phyloP scores from a whole-genome alignment of 179 eudicot genomes.

The Silene noctiflora region DNA sequence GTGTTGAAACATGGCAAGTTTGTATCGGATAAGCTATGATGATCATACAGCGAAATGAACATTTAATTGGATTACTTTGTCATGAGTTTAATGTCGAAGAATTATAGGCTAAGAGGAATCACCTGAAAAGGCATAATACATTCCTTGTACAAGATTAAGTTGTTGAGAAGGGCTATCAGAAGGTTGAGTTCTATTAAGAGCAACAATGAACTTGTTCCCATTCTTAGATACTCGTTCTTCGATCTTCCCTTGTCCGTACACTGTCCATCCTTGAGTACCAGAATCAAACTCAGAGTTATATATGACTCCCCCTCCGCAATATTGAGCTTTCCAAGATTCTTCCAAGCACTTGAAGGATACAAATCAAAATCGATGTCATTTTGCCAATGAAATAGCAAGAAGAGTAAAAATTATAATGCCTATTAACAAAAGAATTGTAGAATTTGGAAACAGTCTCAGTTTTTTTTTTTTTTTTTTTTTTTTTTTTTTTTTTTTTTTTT shows the following conservation, averaged over 20 bases:
- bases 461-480: neutral
- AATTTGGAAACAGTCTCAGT: neutral
- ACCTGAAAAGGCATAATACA: conserved; percentile 52
- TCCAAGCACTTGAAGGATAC: conserved; percentile 41
- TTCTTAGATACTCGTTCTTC: conserved; percentile 27
- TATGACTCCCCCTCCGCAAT: conserved; percentile 43
- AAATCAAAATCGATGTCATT: neutral
- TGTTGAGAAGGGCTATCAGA: conserved; percentile 42
- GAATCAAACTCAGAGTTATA: conserved; percentile 40
- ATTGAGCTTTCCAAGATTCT: conserved; percentile 45
- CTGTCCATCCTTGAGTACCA: conserved; percentile 43
- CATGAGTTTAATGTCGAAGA: no score
- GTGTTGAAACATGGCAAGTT: no score
- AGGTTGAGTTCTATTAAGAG: conserved; percentile 36
- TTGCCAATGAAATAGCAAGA: neutral
- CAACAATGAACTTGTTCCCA: conserved; percentile 41
- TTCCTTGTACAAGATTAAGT: conserved; percentile 33
- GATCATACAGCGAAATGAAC: no score
- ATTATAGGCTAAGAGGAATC: neutral
- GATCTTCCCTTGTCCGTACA: conserved; percentile 34
- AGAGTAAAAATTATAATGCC: no score
- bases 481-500: no score
- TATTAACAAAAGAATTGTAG: no score
- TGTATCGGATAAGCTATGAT: neutral
- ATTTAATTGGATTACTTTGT: no score